Percentiles rank a stretch among this genome's conserved stretches.
phyloP scores from a whole-genome alignment of 2,329 filamentous ascomycete species.

The Epichloe baconii region DNA sequence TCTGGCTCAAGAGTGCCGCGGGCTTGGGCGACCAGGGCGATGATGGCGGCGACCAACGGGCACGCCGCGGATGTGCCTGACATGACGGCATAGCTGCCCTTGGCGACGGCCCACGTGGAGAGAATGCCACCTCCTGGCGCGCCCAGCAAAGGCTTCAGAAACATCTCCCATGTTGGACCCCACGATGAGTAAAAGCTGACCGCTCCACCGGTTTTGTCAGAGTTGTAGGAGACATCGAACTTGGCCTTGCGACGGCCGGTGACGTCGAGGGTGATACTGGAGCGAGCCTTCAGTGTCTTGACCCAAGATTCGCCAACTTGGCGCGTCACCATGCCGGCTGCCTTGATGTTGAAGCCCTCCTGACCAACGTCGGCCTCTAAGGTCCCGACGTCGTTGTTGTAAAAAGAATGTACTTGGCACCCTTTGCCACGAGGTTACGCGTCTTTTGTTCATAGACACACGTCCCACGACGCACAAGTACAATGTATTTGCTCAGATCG shows the following conservation, averaged over 20 bases:
- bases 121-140: conserved; percentile 43
- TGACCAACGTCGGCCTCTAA: conserved; percentile 8
- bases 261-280: conserved; percentile 16
- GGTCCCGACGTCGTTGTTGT: conserved; percentile 35
- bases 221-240: neutral
- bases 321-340: conserved; percentile 13
- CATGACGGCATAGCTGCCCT: conserved; percentile 35
- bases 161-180: conserved; percentile 46
- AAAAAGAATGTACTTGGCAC: conserved; percentile 49
- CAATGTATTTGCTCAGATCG: conserved; percentile 37
- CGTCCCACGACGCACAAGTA: conserved; percentile 34
- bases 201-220: conserved; percentile 30
- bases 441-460: neutral
- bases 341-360: conserved; percentile 17
- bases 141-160: conserved; percentile 41
- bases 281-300: conserved; percentile 22
- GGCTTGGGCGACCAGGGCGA: conserved; percentile 37
- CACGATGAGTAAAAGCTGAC: conserved; percentile 40
- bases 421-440: conserved; percentile 18
- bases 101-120: conserved; percentile 36
- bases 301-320: conserved; percentile 35
- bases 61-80: conserved; percentile 49
- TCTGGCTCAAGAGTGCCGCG: conserved; percentile 35
- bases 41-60: conserved; percentile 39
- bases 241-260: neutral